phyloP scores from a whole-genome alignment of 148 eudicot species.

The Chenopodium berlandieri region DNA sequence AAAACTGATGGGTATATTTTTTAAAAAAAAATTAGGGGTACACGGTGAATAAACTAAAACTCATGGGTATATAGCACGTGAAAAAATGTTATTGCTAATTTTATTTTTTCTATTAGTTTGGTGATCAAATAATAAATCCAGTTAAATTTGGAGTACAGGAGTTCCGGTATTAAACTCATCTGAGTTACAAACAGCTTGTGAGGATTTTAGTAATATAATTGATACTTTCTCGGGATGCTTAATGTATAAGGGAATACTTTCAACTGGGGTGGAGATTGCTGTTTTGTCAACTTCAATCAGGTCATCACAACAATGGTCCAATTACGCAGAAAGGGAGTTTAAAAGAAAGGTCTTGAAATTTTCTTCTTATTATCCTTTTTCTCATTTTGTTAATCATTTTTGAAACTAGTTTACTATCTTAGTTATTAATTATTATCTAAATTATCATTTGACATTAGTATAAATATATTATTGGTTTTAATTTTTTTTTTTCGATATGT shows the following conservation, averaged over 20 bases:
- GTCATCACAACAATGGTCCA: constrained; percentile 39
- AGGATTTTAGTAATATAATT: constrained; percentile 52
- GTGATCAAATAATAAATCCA: not conserved
- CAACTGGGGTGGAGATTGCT: constrained; percentile 51
- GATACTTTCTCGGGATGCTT: constrained; percentile 47
- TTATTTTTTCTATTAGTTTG: not conserved
- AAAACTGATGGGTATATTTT: too few species aligned
- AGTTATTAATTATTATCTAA: too few species aligned
- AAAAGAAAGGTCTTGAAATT: constrained; percentile 36
- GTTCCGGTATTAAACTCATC: constrained; percentile 39
- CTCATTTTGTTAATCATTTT: not conserved
- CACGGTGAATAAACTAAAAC: too few species aligned
- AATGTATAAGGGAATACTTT: constrained; percentile 46
- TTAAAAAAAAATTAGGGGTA: too few species aligned
- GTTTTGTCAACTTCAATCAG: constrained; percentile 47
- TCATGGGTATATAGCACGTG: too few species aligned
- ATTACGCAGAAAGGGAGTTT: constrained; percentile 38
- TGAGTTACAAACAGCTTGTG: constrained; percentile 49
- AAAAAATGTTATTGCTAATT: not conserved
- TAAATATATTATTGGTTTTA: too few species aligned
- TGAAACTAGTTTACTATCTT: not conserved
- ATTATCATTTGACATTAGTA: too few species aligned
- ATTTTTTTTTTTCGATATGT: too few species aligned
- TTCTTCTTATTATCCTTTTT: not conserved
- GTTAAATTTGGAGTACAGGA: constrained; percentile 32